A percentile compares a stretch with the other conserved stretches of the same genome.
Evolutionary conservation across 345 rosid species (phyloP).

Genomic region (Eucalyptus marginata): DNA sequence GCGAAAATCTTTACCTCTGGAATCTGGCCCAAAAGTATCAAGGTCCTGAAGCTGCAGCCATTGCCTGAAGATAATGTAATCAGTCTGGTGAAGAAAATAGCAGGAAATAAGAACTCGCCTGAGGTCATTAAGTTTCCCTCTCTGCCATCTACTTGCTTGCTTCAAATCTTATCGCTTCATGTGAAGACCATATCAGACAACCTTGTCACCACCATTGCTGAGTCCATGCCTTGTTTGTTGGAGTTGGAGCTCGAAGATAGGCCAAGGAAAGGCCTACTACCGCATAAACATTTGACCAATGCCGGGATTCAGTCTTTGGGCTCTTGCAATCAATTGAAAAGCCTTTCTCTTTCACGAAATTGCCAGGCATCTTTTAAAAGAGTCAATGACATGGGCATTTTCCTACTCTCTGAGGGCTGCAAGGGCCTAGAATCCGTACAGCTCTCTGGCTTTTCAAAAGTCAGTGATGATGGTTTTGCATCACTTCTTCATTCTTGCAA

Average conservation of each 20-base stretch:
- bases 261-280: conserved; percentile 25
- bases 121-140: neutral
- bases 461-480: conserved; percentile 65
- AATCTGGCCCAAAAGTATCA: conserved; percentile 30
- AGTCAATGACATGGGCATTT: conserved; percentile 60
- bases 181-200: conserved; percentile 40
- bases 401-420: conserved; percentile 51
- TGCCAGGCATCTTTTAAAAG: conserved; percentile 44
- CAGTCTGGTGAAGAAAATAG: conserved; percentile 12
- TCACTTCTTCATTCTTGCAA: conserved; percentile 46
- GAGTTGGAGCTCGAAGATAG: conserved; percentile 59
- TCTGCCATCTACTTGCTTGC: neutral
- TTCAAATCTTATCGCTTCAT: conserved; percentile 44
- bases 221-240: conserved; percentile 29
- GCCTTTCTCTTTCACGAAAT: conserved; percentile 36
- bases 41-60: conserved; percentile 37
- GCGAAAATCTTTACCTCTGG: conserved; percentile 2
- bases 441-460: conserved; percentile 48
- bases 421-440: conserved; percentile 36
- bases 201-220: conserved; percentile 28
- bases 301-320: conserved; percentile 40
- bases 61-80: conserved; percentile 20
- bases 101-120: no score
- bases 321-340: conserved; percentile 21
- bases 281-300: conserved; percentile 30